Base-by-base conservation (phyloP, 495 filamentous ascomycete genomes). In the Polyplosphaeria fusca region DNA sequence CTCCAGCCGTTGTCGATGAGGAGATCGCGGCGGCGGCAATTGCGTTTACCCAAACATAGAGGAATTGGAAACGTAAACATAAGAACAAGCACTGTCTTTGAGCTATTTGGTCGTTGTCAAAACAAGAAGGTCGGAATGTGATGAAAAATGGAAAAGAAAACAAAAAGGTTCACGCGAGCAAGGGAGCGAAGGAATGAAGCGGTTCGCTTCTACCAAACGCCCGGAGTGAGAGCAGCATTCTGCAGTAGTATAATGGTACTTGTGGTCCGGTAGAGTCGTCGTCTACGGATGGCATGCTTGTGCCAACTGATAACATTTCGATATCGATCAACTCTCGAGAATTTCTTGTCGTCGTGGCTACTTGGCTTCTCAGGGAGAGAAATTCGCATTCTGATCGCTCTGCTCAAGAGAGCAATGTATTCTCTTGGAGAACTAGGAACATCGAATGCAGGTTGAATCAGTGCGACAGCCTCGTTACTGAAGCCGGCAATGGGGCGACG, bases 51-150 rank as follows among this genome's bases (percentile, higher is more conserved):
- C 14, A 23, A 19, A 43, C 25, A 47, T 5, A 5, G 3, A 41
- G 30, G 25, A 54, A 39, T 39, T 52, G 25, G 5, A 30, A 24
- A 54, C 11, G 35, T 55, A 55, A 55, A 61, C 58, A 55, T 55
- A 50, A 14, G 25, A 35, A 11, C 13, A 53, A 47, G 5, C 25
- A 35, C 53, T 47, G 38, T 47, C 22, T 58, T n/a, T 47, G 23
- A n/a, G 42, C 20, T 49, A 51, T 56, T 42, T 45, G 25, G 38
- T 24, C 3, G 61, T 64, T 42, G 55, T 52, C 61, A 56, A 46
- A 60, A 56, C 55, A 64, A 64, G 43, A 37, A 18, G 44, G 12
- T 22, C 18, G 55, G 61, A 64, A 64, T 64, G 61, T 32, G 54
- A 30, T 38, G 43, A 40, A 24, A 56, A 46, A 60, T 55, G 38